Conservation (phyloP, 345 rosid species). For the Eucalyptus rudis region DNA sequence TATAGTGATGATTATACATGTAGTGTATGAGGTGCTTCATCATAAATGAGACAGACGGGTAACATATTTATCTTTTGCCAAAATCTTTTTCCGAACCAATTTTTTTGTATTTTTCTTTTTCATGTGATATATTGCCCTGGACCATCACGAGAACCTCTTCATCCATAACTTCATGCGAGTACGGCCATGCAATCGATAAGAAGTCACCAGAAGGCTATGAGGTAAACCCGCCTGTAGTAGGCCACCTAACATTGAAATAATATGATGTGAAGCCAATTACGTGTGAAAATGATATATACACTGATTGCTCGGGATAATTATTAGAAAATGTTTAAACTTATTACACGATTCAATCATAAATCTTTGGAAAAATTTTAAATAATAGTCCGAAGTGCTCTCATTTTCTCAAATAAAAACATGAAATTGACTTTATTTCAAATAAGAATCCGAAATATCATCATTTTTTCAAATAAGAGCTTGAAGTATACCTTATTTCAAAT, state of each 20-base stretch:
- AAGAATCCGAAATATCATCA: rapidly evolving
- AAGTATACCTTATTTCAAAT: rapidly evolving
- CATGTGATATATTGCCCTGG: background rate
- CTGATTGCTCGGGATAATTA: background rate
- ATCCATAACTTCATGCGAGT: background rate
- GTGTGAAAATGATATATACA: background rate
- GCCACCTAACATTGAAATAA: background rate
- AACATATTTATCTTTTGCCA: background rate
- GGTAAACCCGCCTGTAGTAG: background rate
- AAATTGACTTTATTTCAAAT: too few relatives aligned
- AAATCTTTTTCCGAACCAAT: background rate
- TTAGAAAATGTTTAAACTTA: too few relatives aligned
- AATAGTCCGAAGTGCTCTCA: rapidly evolving
- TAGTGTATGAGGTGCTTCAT: background rate
- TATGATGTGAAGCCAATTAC: background rate
- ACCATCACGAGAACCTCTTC: background rate
- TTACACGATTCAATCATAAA: background rate
- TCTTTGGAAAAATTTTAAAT: too few relatives aligned
- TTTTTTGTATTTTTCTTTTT: too few relatives aligned
- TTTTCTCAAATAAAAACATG: rapidly evolving
- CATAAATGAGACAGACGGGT: background rate
- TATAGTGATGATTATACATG: background rate
- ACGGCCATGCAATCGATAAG: background rate
- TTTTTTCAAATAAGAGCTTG: too few relatives aligned
- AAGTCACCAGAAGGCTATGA: background rate